A percentile compares a stretch with the other conserved stretches of the same genome.
Conservation (phyloP, 2,329 filamentous ascomycete genomes). For the Claviceps purpurea region DNA sequence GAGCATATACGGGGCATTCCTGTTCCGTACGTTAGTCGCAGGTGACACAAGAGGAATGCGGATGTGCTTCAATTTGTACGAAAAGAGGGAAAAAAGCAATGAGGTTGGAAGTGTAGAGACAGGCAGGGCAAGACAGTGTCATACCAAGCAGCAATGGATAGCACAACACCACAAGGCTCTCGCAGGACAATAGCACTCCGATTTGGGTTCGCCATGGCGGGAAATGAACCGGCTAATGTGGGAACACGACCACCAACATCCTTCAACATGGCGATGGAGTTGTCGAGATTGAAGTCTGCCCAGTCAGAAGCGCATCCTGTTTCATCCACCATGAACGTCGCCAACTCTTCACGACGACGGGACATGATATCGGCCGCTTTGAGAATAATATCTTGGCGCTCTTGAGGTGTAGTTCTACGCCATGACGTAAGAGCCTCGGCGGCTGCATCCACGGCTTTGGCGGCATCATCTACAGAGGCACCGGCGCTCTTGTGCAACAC, state of each 20-base stretch:
- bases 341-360: constrained; percentile 45
- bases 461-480: constrained; percentile 41
- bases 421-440: constrained; percentile 57
- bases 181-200: constrained; percentile 49
- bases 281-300: constrained; percentile 25
- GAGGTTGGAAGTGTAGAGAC: background rate
- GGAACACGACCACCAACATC: constrained; percentile 31
- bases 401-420: constrained; percentile 45
- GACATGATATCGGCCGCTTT: constrained; percentile 54
- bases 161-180: constrained; percentile 66
- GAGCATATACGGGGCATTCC: constrained; percentile 46
- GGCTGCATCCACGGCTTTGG: constrained; percentile 39
- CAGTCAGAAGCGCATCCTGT: constrained; percentile 27
- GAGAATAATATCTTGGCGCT: constrained; percentile 56
- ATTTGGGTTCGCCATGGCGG: constrained; percentile 17
- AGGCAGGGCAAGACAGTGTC: constrained; percentile 6
- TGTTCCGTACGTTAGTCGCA: constrained; percentile 12
- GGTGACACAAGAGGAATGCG: background rate
- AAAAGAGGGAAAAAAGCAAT: background rate
- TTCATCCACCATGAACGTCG: constrained; percentile 42
- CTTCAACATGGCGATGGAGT: constrained; percentile 24
- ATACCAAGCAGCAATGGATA: constrained; percentile 73
- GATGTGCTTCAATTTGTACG: background rate
- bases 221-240: constrained; percentile 24
- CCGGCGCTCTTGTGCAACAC: constrained; percentile 43